phyloP scores from a whole-genome alignment of 495 filamentous ascomycete genomes.

The Recurvomyces mirabilis region DNA sequence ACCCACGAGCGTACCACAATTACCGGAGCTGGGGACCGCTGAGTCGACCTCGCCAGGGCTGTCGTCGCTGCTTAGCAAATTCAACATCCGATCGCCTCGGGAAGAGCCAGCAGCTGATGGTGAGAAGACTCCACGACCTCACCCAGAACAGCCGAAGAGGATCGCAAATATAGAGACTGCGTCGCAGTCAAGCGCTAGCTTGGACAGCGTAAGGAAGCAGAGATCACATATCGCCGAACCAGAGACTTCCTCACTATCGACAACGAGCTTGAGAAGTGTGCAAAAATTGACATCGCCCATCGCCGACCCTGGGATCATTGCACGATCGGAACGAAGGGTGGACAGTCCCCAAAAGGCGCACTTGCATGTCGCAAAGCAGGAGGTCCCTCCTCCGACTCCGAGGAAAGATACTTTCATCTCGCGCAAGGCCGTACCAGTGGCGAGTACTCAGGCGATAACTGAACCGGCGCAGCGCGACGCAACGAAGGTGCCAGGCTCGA shows the following conservation, averaged over 20 bases:
- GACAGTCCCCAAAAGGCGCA: no score
- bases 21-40: no score
- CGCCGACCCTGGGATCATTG: no score
- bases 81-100: background rate
- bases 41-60: background rate
- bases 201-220: background rate
- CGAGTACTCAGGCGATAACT: no score
- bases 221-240: no score
- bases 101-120: background rate
- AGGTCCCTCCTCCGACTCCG: slow-evolving; percentile 7
- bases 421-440: no score
- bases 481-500: background rate
- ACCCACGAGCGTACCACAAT: no score
- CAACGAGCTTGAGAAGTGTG: no score
- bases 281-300: no score
- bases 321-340: no score
- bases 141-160: background rate
- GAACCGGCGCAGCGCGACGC: slow-evolving; percentile 3
- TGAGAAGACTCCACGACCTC: slow-evolving; percentile 2
- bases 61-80: slow-evolving; percentile 1
- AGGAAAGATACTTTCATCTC: slow-evolving; percentile 9
- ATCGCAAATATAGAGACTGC: background rate
- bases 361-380: no score
- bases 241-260: no score
- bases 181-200: background rate